Evolutionary conservation across 2,329 filamentous ascomycete genomes (phyloP).

Genomic region (Lachnellula occidentalis): DNA sequence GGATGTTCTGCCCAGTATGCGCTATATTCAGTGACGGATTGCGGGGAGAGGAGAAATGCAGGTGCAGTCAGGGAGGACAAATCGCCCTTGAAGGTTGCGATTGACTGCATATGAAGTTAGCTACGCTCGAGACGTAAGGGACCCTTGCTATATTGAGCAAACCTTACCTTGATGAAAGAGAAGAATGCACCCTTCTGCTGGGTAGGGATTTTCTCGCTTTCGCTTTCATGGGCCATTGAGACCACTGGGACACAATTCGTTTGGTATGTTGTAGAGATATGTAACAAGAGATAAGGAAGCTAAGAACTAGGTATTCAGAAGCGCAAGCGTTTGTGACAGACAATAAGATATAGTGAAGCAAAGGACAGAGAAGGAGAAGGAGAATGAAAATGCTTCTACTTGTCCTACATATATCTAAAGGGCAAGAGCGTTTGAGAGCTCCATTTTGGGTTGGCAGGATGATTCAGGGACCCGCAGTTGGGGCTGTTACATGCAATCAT

Average conservation of each 20-base stretch:
- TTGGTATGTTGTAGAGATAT: not conserved
- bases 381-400: not conserved
- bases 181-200: slow-evolving; percentile 28
- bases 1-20: slow-evolving; percentile 80
- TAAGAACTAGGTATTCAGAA: not conserved
- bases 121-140: not conserved
- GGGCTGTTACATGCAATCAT: not conserved
- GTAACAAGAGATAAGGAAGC: not conserved
- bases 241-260: not conserved
- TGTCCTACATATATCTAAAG: not conserved
- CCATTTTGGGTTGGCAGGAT: not conserved
- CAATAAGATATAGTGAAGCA: not conserved
- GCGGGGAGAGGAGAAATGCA: slow-evolving; percentile 76
- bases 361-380: not conserved
- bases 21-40: slow-evolving; percentile 74
- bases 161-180: slow-evolving; percentile 28
- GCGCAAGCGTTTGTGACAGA: too few species aligned
- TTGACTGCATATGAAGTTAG: slow-evolving; percentile 43
- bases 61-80: slow-evolving; percentile 74
- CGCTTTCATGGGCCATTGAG: slow-evolving; percentile 4
- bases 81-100: slow-evolving; percentile 78
- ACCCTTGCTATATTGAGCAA: not conserved
- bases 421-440: not conserved
- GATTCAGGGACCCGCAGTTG: not conserved
- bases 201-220: slow-evolving; percentile 19